Evolutionary conservation across 1,284 basidiomycete genomes (phyloP).

Genomic region (Sporisorium sorghi): DNA sequence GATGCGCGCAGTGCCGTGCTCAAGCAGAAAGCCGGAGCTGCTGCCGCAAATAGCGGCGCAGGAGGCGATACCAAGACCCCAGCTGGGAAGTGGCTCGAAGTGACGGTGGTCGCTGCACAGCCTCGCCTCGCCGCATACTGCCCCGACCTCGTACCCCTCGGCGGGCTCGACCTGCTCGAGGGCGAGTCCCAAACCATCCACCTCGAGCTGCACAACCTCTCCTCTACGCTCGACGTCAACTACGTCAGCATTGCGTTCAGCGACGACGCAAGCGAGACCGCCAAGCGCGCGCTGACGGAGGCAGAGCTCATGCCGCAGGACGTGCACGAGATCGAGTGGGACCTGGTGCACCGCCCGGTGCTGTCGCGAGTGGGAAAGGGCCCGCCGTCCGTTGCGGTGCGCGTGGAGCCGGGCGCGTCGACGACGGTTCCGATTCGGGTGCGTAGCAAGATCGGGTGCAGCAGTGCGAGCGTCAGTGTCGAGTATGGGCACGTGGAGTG

Average conservation of each 20-base stretch:
- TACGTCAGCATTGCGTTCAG: slow-evolving; percentile 86
- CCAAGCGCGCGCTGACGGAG: slow-evolving; percentile 81
- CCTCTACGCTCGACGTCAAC: slow-evolving; percentile 79
- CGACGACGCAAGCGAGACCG: slow-evolving; percentile 84
- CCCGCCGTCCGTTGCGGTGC: slow-evolving; percentile 1
- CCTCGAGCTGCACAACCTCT: slow-evolving; percentile 85
- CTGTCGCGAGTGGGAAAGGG: slow-evolving; percentile 71
- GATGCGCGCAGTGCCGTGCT: slow-evolving; percentile 72
- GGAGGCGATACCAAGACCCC: neutral
- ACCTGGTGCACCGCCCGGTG: slow-evolving; percentile 80
- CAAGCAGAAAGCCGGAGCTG: slow-evolving; percentile 25
- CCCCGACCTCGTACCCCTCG: slow-evolving; percentile 83
- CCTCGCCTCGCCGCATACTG: slow-evolving; percentile 85
- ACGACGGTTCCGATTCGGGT: slow-evolving; percentile 79
- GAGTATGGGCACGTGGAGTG: slow-evolving; percentile 79
- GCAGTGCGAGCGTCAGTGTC: slow-evolving; percentile 80
- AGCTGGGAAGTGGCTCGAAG: slow-evolving; percentile 73
- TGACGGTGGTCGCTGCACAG: slow-evolving; percentile 83
- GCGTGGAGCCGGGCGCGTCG: slow-evolving; percentile 79
- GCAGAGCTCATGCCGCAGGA: slow-evolving; percentile 81
- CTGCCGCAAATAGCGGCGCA: neutral
- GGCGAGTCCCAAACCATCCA: slow-evolving; percentile 88
- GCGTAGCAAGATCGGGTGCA: slow-evolving; percentile 88
- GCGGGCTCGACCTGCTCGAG: slow-evolving; percentile 90
- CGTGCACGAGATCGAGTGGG: slow-evolving; percentile 89